Base-by-base conservation (phyloP, 441 rosid species). In the Gossypium schwendimanii region DNA sequence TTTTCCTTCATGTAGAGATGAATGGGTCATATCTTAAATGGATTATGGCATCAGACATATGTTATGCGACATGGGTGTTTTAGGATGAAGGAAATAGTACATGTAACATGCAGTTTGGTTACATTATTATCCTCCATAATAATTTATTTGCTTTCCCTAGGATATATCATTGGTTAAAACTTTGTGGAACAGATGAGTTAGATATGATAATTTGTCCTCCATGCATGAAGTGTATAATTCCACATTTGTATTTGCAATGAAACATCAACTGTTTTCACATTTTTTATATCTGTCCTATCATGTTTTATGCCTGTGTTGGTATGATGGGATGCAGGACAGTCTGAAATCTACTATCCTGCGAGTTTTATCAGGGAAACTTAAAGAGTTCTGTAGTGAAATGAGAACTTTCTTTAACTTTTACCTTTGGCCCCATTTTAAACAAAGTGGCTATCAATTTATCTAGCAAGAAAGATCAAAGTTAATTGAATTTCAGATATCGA, bases 1-100 rank as follows among this genome's bases (percentile, higher is more conserved):
- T 24, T 65, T 65, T 12, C 33, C 23, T 47, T 65, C 67, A 36
- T 39, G 36, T 65, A 23, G 55, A 44, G 69, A 53, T 45, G 70
- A 23, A 64, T n/a, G 53, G 53, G 53, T 64, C 55, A 65, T 45
- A 21, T 44, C 70, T 45, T 14, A 45, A 44, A 65, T 21, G 21
- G 55, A 45, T 45, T 65, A 23, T 23, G 28, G 28, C 52, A 63
- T 18, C 69, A 20, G 24, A 65, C 36, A 6, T 6, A 65, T 45
- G 70, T 12, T 6, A 65, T 45, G 70, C 39, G 47, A n/a, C 2
- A 3, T 44, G 39, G 70, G 20, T 21, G 47, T 44, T 65, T 64
- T 21, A 11, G 70, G 28, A 24, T n/a, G 39, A 66, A n/a, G 20
- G 0, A 66, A 66, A 66, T 47, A n/a, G 23, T n/a, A 17, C 14